Base-by-base conservation (phyloP, 1,284 basidiomycete species). In the Cutaneotrichosporon spelunceum region DNA sequence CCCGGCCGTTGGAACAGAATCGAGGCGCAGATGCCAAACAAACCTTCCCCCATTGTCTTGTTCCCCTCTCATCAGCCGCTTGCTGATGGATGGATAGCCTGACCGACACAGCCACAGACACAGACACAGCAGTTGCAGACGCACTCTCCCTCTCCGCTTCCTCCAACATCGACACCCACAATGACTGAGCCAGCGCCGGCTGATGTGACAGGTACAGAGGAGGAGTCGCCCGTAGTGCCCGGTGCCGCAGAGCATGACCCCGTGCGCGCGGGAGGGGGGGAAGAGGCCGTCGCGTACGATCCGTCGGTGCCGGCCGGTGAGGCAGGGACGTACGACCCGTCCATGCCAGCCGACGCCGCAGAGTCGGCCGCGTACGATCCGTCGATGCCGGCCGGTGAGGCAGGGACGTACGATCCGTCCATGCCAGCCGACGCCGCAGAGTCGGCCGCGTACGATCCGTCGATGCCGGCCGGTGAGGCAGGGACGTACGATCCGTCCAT, bases 1-100 rank as follows among this genome's bases (percentile, higher is more conserved):
- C n/a, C n/a, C n/a, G n/a, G n/a, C n/a, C 9, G n/a, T 8, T n/a
- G n/a, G 23, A 47, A 11, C 10, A 45, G 45, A 11, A 24, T 19
- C 9, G 5, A 42, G 19, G 39, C 13, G 26, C 16, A 24, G 45
- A 9, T 13, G 23, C 23, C 23, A 47, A 26, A 47, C 45, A 24
- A n/a, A 26, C 7, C 23, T 26, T 24, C 45, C 23, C 26, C 48
- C 48, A 50, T 50, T 50, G 48, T 50, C n/a, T 27, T 52, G 45
- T 52, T 52, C 21, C 29, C 52, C 30, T 53, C 52, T 36, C 53
- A 55, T 39, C 53, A 11, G n/a, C n/a, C n/a, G n/a, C n/a, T n/a
- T 26, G 53, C 53, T 55, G 53, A n/a, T 45, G 53, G 53, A 55
- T 55, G 53, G 53, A 55, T 55, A 55, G 26, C 53, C 26, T 55